These are phyloP conservation scores for Triticum turgidum DNA, from an alignment of 176 grass and related monocot species.

Conservation along the genomic window DNA sequence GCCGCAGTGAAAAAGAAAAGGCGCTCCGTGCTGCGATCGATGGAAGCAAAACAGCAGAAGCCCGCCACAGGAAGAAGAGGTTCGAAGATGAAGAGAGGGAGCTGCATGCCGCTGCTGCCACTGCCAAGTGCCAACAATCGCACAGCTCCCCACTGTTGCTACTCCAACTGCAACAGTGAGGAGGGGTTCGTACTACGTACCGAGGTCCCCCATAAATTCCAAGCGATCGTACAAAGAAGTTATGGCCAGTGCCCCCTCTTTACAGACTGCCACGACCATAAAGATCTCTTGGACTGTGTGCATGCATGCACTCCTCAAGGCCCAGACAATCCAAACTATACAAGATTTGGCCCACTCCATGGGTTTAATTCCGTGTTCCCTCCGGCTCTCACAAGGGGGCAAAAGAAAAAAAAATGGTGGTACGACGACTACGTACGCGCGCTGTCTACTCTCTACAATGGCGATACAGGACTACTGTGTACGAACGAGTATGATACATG, in stretches of 20 bases:
- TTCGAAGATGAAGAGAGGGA: not conserved
- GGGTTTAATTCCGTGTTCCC: slow-evolving; percentile 42
- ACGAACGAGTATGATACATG: slow-evolving; percentile 3
- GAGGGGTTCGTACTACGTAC: slow-evolving; percentile 21
- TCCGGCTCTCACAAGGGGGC: not conserved
- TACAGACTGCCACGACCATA: slow-evolving; percentile 68
- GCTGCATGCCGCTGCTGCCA: not conserved
- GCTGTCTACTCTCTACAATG: not conserved
- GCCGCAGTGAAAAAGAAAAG: no score
- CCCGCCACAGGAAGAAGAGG: slow-evolving; percentile 23
- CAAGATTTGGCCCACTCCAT: slow-evolving; percentile 43
- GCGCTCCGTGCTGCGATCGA: slow-evolving; percentile 4
- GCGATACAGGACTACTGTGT: not conserved
- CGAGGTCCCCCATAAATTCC: slow-evolving; percentile 62
- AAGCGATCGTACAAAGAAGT: slow-evolving; percentile 50
- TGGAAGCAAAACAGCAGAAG: slow-evolving; percentile 32
- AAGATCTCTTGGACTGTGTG: slow-evolving; percentile 48
- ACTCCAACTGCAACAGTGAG: slow-evolving; percentile 38
- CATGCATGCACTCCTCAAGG: slow-evolving; percentile 17
- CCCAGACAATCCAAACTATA: slow-evolving; percentile 57
- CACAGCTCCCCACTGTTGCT: slow-evolving; percentile 43
- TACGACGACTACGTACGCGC: not conserved
- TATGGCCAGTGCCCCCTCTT: slow-evolving; percentile 51
- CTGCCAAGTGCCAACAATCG: slow-evolving; percentile 36
- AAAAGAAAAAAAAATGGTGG: not conserved